Evolutionary conservation across 176 grass and related monocot genomes (phyloP).

Genomic region (Aegilops umbellulata): DNA sequence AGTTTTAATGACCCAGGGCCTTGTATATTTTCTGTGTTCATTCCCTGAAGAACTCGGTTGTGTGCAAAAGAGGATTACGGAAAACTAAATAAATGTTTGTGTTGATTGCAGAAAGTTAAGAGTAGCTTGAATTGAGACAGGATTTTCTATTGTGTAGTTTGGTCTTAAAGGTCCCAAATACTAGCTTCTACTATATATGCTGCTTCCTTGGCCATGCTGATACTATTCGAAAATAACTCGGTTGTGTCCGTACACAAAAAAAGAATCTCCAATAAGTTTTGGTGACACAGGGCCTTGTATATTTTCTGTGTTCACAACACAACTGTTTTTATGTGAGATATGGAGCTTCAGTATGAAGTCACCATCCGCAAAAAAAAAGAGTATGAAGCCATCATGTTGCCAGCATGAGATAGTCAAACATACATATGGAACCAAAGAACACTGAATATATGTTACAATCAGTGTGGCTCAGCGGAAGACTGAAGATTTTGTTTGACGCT

Average conservation of each 20-base stretch:
- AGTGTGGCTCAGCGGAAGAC: slow-evolving; percentile 80
- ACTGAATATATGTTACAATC: slow-evolving; percentile 76
- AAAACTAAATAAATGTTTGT: too few relatives aligned
- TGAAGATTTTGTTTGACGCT: slow-evolving; percentile 66
- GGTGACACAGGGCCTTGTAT: not conserved
- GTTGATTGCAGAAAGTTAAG: too few relatives aligned
- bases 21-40: not conserved
- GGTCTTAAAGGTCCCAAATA: too few relatives aligned
- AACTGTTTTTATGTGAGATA: slow-evolving; percentile 45
- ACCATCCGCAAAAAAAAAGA: too few relatives aligned
- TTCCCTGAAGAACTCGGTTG: too few relatives aligned
- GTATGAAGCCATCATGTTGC: too few relatives aligned
- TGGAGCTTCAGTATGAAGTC: slow-evolving; percentile 98
- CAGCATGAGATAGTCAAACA: slow-evolving; percentile 73
- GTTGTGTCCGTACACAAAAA: too few relatives aligned
- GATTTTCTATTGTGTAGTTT: too few relatives aligned
- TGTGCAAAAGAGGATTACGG: too few relatives aligned
- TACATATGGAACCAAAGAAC: slow-evolving; percentile 88
- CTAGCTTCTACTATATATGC: not conserved
- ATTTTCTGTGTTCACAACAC: not conserved
- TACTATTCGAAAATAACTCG: not conserved
- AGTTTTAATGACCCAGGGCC: too few relatives aligned
- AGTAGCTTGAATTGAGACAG: too few relatives aligned
- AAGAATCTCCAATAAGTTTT: too few relatives aligned
- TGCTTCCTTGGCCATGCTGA: not conserved